Evolutionary conservation across 2,329 filamentous ascomycete species (phyloP), one percentile per base, ranked within the genome.

Genomic region (Graphiopsis chlorocephala): DNA sequence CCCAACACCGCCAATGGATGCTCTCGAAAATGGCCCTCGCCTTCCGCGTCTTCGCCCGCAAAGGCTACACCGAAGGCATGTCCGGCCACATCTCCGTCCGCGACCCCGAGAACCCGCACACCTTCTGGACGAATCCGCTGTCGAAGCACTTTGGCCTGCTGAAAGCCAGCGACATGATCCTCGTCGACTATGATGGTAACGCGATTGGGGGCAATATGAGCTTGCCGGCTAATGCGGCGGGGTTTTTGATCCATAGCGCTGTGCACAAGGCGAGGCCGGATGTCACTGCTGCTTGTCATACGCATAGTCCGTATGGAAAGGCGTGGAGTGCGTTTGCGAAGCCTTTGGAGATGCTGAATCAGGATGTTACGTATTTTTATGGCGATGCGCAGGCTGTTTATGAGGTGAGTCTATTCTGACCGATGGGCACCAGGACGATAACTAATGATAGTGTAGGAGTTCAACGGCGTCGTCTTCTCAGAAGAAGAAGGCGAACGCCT

Each of bases 201-300:
- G 82, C 88, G 11, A 82, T 90, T 5, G 87, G 86, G 17, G 88
- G 88, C 1, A 88, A 89, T 71, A 81, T 78, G 65, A 82, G 76
- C 15, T 80, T 84, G 33, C 85, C 88, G 1, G 83, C 84, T 55
- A 92, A 92, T 74, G 84, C 85, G 3, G 87, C 89, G 0, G 89
- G 89, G 6, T 91, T 89, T 72, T 78, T 87, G 67, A 92, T 92
- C 69, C 89, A 92, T 77, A 83, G 83, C 7, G 88, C 87, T 26
- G 80, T 92, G 12, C 89, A 91, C 78, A 88, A 87, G 76, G 86
- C 86, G 4, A 80, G 89, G 33, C 84, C 84, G 4, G 84, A 90
- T 72, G 85, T 90, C 85, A 90, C 87, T 70, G 88, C 89, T 20
- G 85, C 88, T 31, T 90, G 87, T 75, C 90, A 92, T 72, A 85